A percentile compares a stretch with the other conserved stretches of the same genome.
phyloP scores from a whole-genome alignment of 805 yeast species.

The Ogataea ramenticola region DNA sequence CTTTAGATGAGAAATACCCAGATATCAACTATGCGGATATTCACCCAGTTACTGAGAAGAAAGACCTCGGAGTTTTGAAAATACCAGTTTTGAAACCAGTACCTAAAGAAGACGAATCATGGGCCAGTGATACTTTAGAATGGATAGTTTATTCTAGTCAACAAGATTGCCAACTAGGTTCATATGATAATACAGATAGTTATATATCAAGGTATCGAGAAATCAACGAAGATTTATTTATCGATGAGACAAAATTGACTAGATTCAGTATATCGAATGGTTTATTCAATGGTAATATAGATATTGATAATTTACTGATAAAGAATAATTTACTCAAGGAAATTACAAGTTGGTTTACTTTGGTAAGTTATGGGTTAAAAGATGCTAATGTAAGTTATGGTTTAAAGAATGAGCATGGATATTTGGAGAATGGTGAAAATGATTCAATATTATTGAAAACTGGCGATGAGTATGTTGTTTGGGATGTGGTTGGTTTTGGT shows the following conservation, averaged over 20 bases:
- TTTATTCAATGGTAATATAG: background rate
- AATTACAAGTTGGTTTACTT: constrained; percentile 15
- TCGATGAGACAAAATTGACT: background rate
- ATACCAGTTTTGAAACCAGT: constrained; percentile 12
- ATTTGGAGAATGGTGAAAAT: constrained; percentile 23
- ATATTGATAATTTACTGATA: background rate
- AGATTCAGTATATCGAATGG: background rate
- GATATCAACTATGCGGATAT: background rate
- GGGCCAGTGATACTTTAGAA: constrained; percentile 18
- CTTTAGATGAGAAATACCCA: too few species aligned
- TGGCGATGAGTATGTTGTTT: constrained; percentile 13
- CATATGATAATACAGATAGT: constrained; percentile 11
- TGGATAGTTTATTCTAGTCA: constrained; percentile 23
- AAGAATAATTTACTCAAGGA: background rate
- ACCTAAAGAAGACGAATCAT: constrained; percentile 9
- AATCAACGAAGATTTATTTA: background rate
- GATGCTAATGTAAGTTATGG: constrained; percentile 22
- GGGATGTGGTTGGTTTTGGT: constrained; percentile 17
- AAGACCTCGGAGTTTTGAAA: constrained; percentile 7
- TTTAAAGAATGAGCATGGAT: constrained; percentile 18
- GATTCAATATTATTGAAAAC: constrained; percentile 13
- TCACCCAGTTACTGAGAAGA: background rate
- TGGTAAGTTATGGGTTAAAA: constrained; percentile 21
- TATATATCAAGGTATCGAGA: constrained; percentile 19
- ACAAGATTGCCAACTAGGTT: constrained; percentile 18